Evolutionary conservation across 805 yeast genomes (phyloP).

Genomic region (Yamadazyma endophytica): DNA sequence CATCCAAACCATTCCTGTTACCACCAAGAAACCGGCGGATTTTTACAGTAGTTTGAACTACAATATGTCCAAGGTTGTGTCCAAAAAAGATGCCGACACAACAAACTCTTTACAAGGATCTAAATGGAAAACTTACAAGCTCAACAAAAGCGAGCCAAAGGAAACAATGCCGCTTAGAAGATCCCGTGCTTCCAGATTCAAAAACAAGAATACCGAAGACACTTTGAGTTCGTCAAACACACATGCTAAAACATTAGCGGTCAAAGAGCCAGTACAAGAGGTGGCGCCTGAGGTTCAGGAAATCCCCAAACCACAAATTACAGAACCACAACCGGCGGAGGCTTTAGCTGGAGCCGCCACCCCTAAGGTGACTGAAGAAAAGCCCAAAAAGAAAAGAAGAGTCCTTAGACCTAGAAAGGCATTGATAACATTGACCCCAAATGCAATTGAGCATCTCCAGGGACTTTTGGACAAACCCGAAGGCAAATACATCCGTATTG

Average conservation of each 20-base stretch:
- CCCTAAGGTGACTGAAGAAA: no score
- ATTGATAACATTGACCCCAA: slow-evolving; percentile 72
- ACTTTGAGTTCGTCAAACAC: no score
- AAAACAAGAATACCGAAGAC: slow-evolving; percentile 4
- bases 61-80: slow-evolving; percentile 9
- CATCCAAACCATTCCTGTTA: slow-evolving; percentile 31
- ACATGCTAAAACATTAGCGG: not conserved
- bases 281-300: slow-evolving; percentile 1
- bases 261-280: slow-evolving; percentile 1
- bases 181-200: slow-evolving; percentile 28
- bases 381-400: slow-evolving; percentile 44
- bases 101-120: slow-evolving; percentile 11
- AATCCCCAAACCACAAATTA: slow-evolving; percentile 1
- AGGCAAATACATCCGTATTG: slow-evolving; percentile 85
- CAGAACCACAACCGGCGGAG: not conserved
- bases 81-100: slow-evolving; percentile 9
- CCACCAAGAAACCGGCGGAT: slow-evolving; percentile 14
- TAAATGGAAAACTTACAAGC: slow-evolving; percentile 20
- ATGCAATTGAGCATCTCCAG: slow-evolving; percentile 69
- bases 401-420: slow-evolving; percentile 85
- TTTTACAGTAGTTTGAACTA: slow-evolving; percentile 21
- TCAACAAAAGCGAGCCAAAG: slow-evolving; percentile 7
- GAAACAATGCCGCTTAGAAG: slow-evolving; percentile 19
- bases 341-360: not conserved
- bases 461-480: slow-evolving; percentile 71